Conservation (phyloP, 495 filamentous ascomycete genomes). For the Penicillium canescens region DNA sequence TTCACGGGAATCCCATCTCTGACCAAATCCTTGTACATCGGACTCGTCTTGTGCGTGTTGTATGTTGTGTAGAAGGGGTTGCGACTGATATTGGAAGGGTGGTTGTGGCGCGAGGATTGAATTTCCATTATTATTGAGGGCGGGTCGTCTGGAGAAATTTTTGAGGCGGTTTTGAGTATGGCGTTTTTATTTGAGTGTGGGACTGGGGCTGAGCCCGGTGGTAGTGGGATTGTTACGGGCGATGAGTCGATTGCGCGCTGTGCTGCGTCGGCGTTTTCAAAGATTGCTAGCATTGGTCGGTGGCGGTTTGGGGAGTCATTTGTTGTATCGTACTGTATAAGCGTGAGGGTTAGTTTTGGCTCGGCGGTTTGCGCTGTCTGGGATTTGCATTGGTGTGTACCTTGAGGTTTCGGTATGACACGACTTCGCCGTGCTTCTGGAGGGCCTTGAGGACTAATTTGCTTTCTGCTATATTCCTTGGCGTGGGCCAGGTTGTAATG, state of each 20-base stretch:
- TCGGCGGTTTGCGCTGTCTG: neutral
- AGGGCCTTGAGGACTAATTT: conserved; percentile 69
- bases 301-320: conserved; percentile 13
- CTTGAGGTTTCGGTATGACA: conserved; percentile 70
- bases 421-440: conserved; percentile 74
- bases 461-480: conserved; percentile 66
- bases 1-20: conserved; percentile 22
- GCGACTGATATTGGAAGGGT: conserved; percentile 22
- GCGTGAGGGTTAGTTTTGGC: neutral
- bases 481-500: conserved; percentile 63
- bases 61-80: conserved; percentile 34
- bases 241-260: conserved; percentile 33
- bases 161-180: neutral
- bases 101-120: conserved; percentile 25
- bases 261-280: conserved; percentile 36
- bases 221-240: conserved; percentile 25
- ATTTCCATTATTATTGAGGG: conserved; percentile 26
- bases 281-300: conserved; percentile 32
- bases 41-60: conserved; percentile 11
- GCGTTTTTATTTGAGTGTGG: neutral
- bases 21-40: conserved; percentile 28
- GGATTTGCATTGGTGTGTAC: conserved; percentile 36
- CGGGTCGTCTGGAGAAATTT: neutral
- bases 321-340: conserved; percentile 14
- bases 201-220: conserved; percentile 3